Evolutionary conservation across 441 rosid genomes (phyloP), one percentile per base, ranked within the genome.

Genomic region (Gossypium davidsonii): DNA sequence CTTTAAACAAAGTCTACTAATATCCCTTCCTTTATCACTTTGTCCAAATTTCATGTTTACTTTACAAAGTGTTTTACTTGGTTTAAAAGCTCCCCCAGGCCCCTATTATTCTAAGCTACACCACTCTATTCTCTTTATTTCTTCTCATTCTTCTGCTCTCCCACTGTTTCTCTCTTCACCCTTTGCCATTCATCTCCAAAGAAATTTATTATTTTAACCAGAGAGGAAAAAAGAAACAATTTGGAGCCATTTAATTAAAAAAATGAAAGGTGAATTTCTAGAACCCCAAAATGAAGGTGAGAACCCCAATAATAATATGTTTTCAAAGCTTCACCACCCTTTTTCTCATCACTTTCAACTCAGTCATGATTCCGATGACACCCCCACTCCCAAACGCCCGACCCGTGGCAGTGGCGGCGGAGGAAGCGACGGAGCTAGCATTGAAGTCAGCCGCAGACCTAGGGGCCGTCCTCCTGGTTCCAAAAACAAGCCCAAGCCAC

Each of bases 391-490:
- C 69, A 77, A 34, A 2, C 74, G 74, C 10, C 44, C 3, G 3
- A 39, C 25, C 59, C 31, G 51, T 6, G 42, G 12, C 23, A 58
- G 44, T 49, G 44, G 39, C 8, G 68, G 46, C 12, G 14, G 34
- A 8, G 52, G 74, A 49, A 74, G 78, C 8, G 98, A 93, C 75
- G 91, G 87, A 25, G 85, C 88, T 26, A 78, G 85, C 67, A 89
- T 91, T 64, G 98, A 91, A 73, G 79, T 81, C 42, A 76, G 74
- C 46, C 90, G 91, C 4, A 86, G 97, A 12, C 92, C 95, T 0
- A 79, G 98, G 14, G 98, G 98, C 53, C 80, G 98, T 9, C 98
- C 98, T 0, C 94, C 93, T 0, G 97, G 96, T 2, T 92, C 97
- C 20, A 92, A 87, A 57, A 92, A 92, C 84, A 92, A 85, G 74